Evolutionary conservation across 768 basidiomycete species (phyloP).

Genomic region (Trametes cingulata): DNA sequence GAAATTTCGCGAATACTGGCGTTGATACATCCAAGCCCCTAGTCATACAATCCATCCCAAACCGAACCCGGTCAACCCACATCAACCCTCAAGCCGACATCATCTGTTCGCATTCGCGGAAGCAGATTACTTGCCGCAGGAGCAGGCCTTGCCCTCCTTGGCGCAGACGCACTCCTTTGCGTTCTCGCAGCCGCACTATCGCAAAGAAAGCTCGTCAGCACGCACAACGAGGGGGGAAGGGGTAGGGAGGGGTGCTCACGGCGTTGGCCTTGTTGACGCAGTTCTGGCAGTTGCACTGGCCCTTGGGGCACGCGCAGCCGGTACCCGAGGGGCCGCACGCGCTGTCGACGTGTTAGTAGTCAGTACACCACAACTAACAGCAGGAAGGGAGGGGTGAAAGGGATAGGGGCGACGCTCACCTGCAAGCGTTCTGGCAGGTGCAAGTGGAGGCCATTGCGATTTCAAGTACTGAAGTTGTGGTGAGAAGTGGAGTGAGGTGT

Average conservation of each 20-base stretch:
- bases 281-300: slow-evolving; percentile 32
- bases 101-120: neutral
- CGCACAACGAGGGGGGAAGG: neutral
- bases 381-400: neutral
- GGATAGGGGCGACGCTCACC: slow-evolving; percentile 19
- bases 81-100: neutral
- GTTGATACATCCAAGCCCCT: too few relatives aligned
- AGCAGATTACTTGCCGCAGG: slow-evolving; percentile 9
- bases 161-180: slow-evolving; percentile 10
- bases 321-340: slow-evolving; percentile 35
- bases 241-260: slow-evolving; percentile 4
- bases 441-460: slow-evolving; percentile 30
- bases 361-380: too few relatives aligned
- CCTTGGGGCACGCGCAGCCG: slow-evolving; percentile 34
- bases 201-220: neutral
- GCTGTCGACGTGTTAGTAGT: slow-evolving; percentile 18
- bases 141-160: slow-evolving; percentile 13
- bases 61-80: slow-evolving; percentile 3
- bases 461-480: neutral
- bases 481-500: neutral
- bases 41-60: neutral
- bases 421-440: slow-evolving; percentile 33
- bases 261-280: slow-evolving; percentile 35
- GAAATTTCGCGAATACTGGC: too few relatives aligned
- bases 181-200: slow-evolving; percentile 13